A percentile compares a stretch with the other conserved stretches of the same genome.
phyloP scores from a whole-genome alignment of 2,329 filamentous ascomycete species.

The Nectriaceae sp. region DNA sequence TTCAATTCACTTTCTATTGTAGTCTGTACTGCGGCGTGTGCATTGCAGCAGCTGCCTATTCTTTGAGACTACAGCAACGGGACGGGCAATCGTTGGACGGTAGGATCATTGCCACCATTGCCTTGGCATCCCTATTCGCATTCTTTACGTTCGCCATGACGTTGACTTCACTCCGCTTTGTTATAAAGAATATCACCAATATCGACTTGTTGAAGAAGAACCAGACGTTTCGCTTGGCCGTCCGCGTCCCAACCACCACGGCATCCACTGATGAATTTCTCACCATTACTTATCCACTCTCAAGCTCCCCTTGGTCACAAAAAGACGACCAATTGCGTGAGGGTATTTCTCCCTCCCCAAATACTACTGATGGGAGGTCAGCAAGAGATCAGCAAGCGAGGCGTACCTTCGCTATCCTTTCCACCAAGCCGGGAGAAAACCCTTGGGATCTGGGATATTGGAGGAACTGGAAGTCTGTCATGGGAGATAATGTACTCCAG shows the following conservation, averaged over 20 bases:
- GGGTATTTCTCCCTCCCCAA: slow-evolving; percentile 1
- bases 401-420: slow-evolving; percentile 77
- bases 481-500: slow-evolving; percentile 71
- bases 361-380: slow-evolving; percentile 15
- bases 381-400: slow-evolving; percentile 50
- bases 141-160: slow-evolving; percentile 83
- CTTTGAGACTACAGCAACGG: slow-evolving; percentile 55
- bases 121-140: slow-evolving; percentile 69
- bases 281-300: slow-evolving; percentile 62
- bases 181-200: slow-evolving; percentile 76
- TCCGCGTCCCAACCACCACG: slow-evolving; percentile 63
- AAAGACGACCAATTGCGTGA: slow-evolving; percentile 9
- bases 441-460: slow-evolving; percentile 77
- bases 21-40: slow-evolving; percentile 66
- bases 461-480: slow-evolving; percentile 75
- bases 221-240: slow-evolving; percentile 71
- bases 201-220: slow-evolving; percentile 73
- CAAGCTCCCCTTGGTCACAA: slow-evolving; percentile 13
- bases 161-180: slow-evolving; percentile 68
- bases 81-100: slow-evolving; percentile 49
- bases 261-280: slow-evolving; percentile 43
- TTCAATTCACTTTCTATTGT: slow-evolving; percentile 81
- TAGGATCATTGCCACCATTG: slow-evolving; percentile 67
- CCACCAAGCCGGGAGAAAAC: slow-evolving; percentile 74
- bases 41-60: slow-evolving; percentile 65